Evolutionary conservation across 1,284 basidiomycete genomes (phyloP), one percentile per base, ranked within the genome.

Genomic region (Waitea zeae): DNA sequence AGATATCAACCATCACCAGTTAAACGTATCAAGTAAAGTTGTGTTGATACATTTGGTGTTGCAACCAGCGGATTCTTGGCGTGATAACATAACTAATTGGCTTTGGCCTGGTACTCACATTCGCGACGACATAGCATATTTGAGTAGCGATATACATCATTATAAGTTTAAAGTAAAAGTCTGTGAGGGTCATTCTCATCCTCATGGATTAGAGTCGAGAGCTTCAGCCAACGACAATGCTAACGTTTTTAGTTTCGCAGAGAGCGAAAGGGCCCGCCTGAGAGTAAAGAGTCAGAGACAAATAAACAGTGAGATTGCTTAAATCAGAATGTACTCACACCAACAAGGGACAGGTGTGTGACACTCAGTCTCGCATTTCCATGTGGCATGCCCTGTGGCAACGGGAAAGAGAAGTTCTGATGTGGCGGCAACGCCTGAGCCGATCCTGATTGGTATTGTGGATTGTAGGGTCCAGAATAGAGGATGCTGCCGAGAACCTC

Each of bases 351-450:
- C 17, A 66, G 46, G 42, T 66, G 65, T 20, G 56, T 47, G 4
- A 63, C 58, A 14, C 49, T 53, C 18, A 70, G 45, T 39, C 55
- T 53, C 5, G 57, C 58, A 11, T 37, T 35, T 12, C 61, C 51
- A 13, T 49, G 41, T 18, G 41, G 34, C 27, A 55, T 40, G 20
- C 34, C 33, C 3, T 44, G 17, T 0, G 67, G 67, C 18, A 71
- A 46, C 3, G 46, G 48, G n/a, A 71, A 52, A 4, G 61, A 60
- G 42, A 68, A 66, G 47, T 70, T 70, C 47, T 69, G 54, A 46
- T 61, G 52, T 11, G 62, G 63, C 14, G 58, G 58, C 39, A n/a
- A 26, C 9, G n/a, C 24, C 7, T 26, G 24, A 9, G 24, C 24
- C n/a, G 7, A 26, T n/a, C 24, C 49, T 48, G 39, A 51, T n/a